A percentile compares a stretch with the other conserved stretches of the same genome.
These are phyloP conservation scores for Cynara cardunculus DNA, from an alignment of 129 eudicot species.

Conservation along the genomic window DNA sequence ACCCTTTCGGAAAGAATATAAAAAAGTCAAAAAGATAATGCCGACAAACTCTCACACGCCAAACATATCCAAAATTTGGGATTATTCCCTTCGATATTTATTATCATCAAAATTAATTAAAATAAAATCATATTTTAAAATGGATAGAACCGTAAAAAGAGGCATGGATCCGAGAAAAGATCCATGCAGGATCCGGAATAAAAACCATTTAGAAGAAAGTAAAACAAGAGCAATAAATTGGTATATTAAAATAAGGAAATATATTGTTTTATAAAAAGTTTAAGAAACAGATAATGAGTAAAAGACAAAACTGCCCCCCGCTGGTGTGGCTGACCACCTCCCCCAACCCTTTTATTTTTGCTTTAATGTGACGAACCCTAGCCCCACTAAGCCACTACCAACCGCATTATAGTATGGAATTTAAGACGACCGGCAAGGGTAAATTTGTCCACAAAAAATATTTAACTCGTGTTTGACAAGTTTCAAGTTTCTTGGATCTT, in stretches of 20 bases:
- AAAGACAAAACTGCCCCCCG: slow-evolving; percentile 22
- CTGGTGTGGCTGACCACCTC: slow-evolving; percentile 7
- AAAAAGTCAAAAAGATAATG: slow-evolving; percentile 16
- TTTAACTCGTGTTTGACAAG: slow-evolving; percentile 5
- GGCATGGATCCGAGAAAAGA: background rate
- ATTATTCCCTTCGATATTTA: slow-evolving; percentile 10
- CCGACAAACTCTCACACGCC: slow-evolving; percentile 39
- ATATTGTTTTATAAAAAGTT: background rate
- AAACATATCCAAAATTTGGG: slow-evolving; percentile 11
- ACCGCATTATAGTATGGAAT: background rate
- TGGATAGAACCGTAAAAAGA: background rate
- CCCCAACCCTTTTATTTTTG: background rate
- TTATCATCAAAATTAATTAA: background rate
- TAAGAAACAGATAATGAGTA: background rate
- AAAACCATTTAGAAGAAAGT: background rate
- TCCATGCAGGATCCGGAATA: slow-evolving; percentile 20
- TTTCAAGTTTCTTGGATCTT: slow-evolving; percentile 19
- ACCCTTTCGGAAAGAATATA: background rate
- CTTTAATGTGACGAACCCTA: background rate
- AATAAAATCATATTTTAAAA: background rate
- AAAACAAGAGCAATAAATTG: background rate
- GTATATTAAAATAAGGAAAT: background rate
- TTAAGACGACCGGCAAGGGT: slow-evolving; percentile 9
- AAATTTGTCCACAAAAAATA: slow-evolving; percentile 4
- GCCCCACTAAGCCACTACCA: background rate